Conservation (phyloP, 345 rosid species). For the Nasturtium officinale region DNA sequence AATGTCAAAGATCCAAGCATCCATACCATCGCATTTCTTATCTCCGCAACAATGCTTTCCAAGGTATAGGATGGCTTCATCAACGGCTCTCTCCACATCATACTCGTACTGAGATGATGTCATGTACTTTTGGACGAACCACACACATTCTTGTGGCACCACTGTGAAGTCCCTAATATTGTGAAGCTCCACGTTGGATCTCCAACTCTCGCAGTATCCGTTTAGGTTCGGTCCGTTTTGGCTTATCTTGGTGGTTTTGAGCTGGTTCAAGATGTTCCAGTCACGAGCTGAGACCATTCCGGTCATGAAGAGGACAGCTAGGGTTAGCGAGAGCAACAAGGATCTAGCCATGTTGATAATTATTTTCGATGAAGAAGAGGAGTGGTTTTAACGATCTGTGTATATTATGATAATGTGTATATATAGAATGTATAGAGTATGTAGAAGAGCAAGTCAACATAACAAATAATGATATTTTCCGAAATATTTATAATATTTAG, state of each 20-base stretch:
- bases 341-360: slow-evolving; percentile 50
- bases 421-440: slow-evolving; percentile 22
- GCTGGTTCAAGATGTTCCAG: slow-evolving; percentile 65
- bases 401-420: not conserved
- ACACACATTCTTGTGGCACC: slow-evolving; percentile 69
- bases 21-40: slow-evolving; percentile 57
- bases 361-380: not conserved
- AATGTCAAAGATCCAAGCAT: slow-evolving; percentile 77
- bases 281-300: slow-evolving; percentile 54
- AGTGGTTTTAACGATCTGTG: slow-evolving; percentile 6
- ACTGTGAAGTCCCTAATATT: slow-evolving; percentile 63
- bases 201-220: slow-evolving; percentile 78
- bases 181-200: slow-evolving; percentile 72
- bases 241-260: slow-evolving; percentile 23
- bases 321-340: slow-evolving; percentile 36
- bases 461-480: too few species aligned
- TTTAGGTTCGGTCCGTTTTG: slow-evolving; percentile 42
- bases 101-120: slow-evolving; percentile 64
- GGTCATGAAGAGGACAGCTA: slow-evolving; percentile 42
- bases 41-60: slow-evolving; percentile 49
- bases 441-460: slow-evolving; percentile 21
- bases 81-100: slow-evolving; percentile 54
- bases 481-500: too few species aligned
- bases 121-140: slow-evolving; percentile 58
- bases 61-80: slow-evolving; percentile 57